phyloP scores from a whole-genome alignment of 2,329 filamentous ascomycete species.

The Pseudocercospora eumusae region DNA sequence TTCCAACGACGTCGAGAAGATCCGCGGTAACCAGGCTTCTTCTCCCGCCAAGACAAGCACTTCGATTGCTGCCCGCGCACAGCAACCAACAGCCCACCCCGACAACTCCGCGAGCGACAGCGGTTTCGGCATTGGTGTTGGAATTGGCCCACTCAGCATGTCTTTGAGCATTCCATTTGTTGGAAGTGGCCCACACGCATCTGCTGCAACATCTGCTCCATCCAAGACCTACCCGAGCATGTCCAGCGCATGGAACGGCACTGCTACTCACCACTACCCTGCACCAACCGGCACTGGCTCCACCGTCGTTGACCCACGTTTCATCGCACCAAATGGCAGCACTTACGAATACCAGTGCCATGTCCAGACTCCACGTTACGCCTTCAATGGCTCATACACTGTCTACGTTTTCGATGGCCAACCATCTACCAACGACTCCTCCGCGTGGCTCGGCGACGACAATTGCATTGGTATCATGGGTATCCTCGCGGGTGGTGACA shows the following conservation, averaged over 20 bases:
- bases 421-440: slow-evolving; percentile 43
- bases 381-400: slow-evolving; percentile 61
- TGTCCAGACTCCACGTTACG: slow-evolving; percentile 62
- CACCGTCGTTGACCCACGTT: slow-evolving; percentile 17
- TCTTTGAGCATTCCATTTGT: slow-evolving; percentile 16
- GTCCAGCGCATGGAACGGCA: slow-evolving; percentile 18
- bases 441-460: slow-evolving; percentile 53
- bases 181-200: slow-evolving; percentile 9
- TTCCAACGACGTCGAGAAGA: slow-evolving; percentile 19
- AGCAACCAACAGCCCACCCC: not conserved
- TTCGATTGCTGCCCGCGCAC: not conserved
- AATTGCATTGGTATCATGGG: slow-evolving; percentile 64
- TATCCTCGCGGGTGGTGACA: slow-evolving; percentile 41
- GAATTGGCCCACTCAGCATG: slow-evolving; percentile 19
- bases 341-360: slow-evolving; percentile 70
- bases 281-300: slow-evolving; percentile 6
- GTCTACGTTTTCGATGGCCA: slow-evolving; percentile 69
- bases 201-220: slow-evolving; percentile 8
- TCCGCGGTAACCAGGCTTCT: slow-evolving; percentile 5
- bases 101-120: not conserved
- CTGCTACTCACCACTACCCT: slow-evolving; percentile 12
- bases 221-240: slow-evolving; percentile 13
- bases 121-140: slow-evolving; percentile 16
- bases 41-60: not conserved
- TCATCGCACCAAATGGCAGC: slow-evolving; percentile 42